Conservation (phyloP, 441 rosid species). For the Lepidium campestre region DNA sequence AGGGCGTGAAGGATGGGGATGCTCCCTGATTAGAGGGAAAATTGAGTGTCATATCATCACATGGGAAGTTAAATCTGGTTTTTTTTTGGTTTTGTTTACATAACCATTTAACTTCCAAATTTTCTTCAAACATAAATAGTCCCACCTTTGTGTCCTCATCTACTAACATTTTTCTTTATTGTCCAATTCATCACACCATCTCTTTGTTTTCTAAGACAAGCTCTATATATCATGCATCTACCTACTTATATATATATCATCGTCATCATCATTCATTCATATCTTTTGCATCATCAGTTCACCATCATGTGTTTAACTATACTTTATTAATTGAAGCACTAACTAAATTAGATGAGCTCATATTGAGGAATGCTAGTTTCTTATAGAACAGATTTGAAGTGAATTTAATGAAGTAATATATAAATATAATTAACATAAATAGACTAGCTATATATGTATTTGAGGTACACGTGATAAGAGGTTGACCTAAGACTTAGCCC, state of each 20-base stretch:
- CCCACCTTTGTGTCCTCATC: slow-evolving; percentile 59
- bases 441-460: too few species aligned
- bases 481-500: too few species aligned
- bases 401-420: too few species aligned
- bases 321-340: too few species aligned
- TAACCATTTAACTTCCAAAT: slow-evolving; percentile 1
- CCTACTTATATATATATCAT: not conserved
- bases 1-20: slow-evolving; percentile 23
- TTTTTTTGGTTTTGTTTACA: slow-evolving; percentile 14
- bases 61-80: slow-evolving; percentile 45
- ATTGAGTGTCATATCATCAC: slow-evolving; percentile 50
- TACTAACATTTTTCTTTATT: slow-evolving; percentile 41
- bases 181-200: slow-evolving; percentile 49
- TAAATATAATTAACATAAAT: too few species aligned
- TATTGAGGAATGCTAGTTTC: too few species aligned
- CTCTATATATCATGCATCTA: slow-evolving; percentile 10
- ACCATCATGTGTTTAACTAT: not conserved
- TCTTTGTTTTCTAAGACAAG: slow-evolving; percentile 22
- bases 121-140: slow-evolving; percentile 30
- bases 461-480: too few species aligned
- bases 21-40: slow-evolving; percentile 34
- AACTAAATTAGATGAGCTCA: too few species aligned
- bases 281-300: not conserved
- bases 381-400: too few species aligned
- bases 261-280: not conserved